Evolutionary conservation across 257 asterid genomes (phyloP).

Genomic region (Handroanthus guayacan): DNA sequence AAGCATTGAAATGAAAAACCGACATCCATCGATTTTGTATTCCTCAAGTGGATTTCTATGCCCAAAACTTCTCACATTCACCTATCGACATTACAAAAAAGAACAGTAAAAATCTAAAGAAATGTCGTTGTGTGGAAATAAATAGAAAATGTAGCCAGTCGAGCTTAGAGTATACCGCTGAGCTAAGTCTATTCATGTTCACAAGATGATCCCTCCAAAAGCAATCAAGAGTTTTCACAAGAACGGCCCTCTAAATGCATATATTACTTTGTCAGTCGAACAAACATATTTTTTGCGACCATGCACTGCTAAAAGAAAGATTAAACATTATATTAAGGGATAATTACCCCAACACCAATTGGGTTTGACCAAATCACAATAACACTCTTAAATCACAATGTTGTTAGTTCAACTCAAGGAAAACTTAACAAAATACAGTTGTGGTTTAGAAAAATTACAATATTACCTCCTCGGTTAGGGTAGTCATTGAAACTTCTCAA

Average conservation of each 20-base stretch:
- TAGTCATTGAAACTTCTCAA: no score
- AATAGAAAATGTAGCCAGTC: neutral
- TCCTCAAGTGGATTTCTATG: slow-evolving; percentile 98
- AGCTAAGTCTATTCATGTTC: slow-evolving; percentile 96
- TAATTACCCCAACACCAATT: no score
- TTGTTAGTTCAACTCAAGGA: no score
- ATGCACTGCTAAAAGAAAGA: no score
- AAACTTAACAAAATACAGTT: no score
- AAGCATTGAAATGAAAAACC: slow-evolving; percentile 96
- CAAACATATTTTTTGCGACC: neutral
- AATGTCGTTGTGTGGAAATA: neutral
- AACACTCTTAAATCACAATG: no score
- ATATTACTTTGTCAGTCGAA: slow-evolving; percentile 17
- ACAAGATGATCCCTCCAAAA: slow-evolving; percentile 99
- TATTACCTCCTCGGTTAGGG: no score
- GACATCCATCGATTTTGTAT: slow-evolving; percentile 98
- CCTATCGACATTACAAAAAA: slow-evolving; percentile 50
- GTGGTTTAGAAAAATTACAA: no score
- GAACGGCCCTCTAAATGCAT: slow-evolving; percentile 75
- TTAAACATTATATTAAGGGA: no score
- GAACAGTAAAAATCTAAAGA: slow-evolving; percentile 15
- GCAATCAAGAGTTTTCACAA: slow-evolving; percentile 90
- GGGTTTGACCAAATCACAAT: no score
- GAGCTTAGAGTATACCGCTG: slow-evolving; percentile 66
- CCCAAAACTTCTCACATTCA: slow-evolving; percentile 94